Conservation (phyloP, 2,329 filamentous ascomycete genomes). For the Fusarium tuaranense region DNA sequence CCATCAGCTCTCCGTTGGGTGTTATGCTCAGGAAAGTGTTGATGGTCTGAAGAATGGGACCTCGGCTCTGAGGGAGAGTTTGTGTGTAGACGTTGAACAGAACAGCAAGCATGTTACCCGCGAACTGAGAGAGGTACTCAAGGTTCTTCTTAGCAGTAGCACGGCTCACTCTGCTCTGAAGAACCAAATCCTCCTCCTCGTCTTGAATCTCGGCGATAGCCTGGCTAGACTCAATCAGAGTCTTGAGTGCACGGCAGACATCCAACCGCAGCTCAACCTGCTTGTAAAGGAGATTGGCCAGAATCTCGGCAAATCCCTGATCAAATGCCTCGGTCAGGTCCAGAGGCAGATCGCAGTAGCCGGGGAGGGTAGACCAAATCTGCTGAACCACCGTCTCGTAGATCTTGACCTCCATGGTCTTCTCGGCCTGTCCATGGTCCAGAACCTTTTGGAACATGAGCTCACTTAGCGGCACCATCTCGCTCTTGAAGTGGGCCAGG, state of each 20-base stretch:
- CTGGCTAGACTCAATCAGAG: slow-evolving; percentile 91
- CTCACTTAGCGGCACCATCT: slow-evolving; percentile 91
- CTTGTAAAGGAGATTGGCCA: slow-evolving; percentile 92
- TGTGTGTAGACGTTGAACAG: slow-evolving; percentile 99
- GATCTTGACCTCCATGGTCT: slow-evolving; percentile 97
- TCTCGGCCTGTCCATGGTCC: slow-evolving; percentile 83
- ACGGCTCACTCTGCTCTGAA: slow-evolving; percentile 83
- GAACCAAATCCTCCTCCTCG: slow-evolving; percentile 76
- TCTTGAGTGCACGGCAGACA: slow-evolving; percentile 87
- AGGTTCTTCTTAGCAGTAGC: slow-evolving; percentile 82
- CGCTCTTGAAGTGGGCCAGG: slow-evolving; percentile 84
- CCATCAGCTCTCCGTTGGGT: slow-evolving; percentile 79
- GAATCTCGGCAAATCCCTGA: slow-evolving; percentile 86
- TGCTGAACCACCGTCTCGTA: slow-evolving; percentile 97
- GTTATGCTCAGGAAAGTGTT: slow-evolving; percentile 95
- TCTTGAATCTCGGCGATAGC: slow-evolving; percentile 77
- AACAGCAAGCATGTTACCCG: slow-evolving; percentile 91
- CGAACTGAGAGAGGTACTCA: slow-evolving; percentile 80
- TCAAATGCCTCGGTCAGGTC: slow-evolving; percentile 84
- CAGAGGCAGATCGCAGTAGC: slow-evolving; percentile 92
- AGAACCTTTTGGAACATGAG: slow-evolving; percentile 89
- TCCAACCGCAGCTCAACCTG: slow-evolving; percentile 89
- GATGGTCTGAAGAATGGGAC: slow-evolving; percentile 92
- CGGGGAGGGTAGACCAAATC: slow-evolving; percentile 92
- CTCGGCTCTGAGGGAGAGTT: slow-evolving; percentile 91